phyloP scores from a whole-genome alignment of 805 yeast genomes.

The Ogataea zsoltii region DNA sequence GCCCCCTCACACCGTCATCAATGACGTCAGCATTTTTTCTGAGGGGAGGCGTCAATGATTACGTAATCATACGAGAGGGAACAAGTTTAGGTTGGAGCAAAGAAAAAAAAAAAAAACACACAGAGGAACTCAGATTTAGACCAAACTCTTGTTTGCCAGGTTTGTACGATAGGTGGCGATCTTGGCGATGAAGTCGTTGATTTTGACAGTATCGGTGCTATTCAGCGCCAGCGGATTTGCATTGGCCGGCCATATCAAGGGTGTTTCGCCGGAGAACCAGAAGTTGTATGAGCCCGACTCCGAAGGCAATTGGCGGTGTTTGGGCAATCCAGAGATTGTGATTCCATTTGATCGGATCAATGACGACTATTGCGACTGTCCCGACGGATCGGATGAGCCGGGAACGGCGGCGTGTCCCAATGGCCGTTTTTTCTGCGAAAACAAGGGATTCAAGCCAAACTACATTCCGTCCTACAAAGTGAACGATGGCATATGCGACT shows the following conservation, averaged over 20 bases:
- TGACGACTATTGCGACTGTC: constrained; percentile 94
- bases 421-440: constrained; percentile 68
- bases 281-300: constrained; percentile 50
- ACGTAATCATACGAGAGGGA: no score
- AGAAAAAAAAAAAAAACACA: no score
- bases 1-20: no score
- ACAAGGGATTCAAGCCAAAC: constrained; percentile 65
- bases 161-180: no score
- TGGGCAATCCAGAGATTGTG: constrained; percentile 63
- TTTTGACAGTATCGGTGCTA: constrained; percentile 4
- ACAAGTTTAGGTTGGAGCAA: no score
- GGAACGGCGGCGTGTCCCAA: constrained; percentile 82
- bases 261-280: constrained; percentile 42
- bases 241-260: constrained; percentile 22
- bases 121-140: no score
- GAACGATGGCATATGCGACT: constrained; percentile 92
- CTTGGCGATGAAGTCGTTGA: not conserved
- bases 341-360: constrained; percentile 66
- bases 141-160: no score
- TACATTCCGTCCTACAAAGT: constrained; percentile 67
- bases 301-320: constrained; percentile 66
- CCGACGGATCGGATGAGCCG: constrained; percentile 97
- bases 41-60: no score
- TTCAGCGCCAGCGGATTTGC: not conserved
- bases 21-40: no score